Percentiles rank a stretch among this genome's conserved stretches.
Evolutionary conservation across 2,329 filamentous ascomycete species (phyloP).

Genomic region (Emydomyces testavorans): DNA sequence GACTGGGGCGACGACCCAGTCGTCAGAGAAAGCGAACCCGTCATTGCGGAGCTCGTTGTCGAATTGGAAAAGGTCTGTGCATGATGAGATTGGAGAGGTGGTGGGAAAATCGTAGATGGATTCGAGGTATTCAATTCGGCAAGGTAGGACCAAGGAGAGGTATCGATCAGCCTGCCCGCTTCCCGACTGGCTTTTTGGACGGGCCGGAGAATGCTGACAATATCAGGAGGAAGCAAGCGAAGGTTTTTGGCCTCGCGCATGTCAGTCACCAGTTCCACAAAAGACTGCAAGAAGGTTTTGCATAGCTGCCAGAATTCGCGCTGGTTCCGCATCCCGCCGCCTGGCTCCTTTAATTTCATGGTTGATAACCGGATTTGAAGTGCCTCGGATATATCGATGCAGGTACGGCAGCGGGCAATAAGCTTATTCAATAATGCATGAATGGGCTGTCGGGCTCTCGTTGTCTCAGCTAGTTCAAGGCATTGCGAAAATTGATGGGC

Average conservation of each 20-base stretch:
- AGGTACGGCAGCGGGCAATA: conserved; percentile 57
- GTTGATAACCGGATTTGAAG: conserved; percentile 61
- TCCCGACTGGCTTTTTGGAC: conserved; percentile 76
- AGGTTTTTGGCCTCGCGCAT: conserved; percentile 38
- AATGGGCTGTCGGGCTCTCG: conserved; percentile 48
- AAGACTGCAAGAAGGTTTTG: conserved; percentile 45
- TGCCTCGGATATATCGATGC: conserved; percentile 61
- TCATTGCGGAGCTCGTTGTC: conserved; percentile 15
- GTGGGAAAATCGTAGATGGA: conserved; percentile 27
- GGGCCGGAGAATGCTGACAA: conserved; percentile 62
- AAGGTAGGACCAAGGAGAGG: conserved; percentile 51
- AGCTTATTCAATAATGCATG: conserved; percentile 58
- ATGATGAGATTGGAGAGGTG: conserved; percentile 24
- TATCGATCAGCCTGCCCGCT: conserved; percentile 59
- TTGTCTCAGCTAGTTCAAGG: conserved; percentile 52
- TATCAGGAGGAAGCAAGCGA: conserved; percentile 49
- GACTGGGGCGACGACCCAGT: conserved; percentile 37
- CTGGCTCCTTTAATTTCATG: conserved; percentile 77
- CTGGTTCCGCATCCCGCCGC: conserved; percentile 49
- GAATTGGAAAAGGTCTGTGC: conserved; percentile 13
- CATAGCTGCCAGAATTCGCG: conserved; percentile 58
- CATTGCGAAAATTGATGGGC: conserved; percentile 54
- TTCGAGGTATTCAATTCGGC: conserved; percentile 32
- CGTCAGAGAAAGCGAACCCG: conserved; percentile 17
- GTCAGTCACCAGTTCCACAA: conserved; percentile 38